phyloP scores from a whole-genome alignment of 2,329 filamentous ascomycete genomes.

The Aquanectria penicillioides region DNA sequence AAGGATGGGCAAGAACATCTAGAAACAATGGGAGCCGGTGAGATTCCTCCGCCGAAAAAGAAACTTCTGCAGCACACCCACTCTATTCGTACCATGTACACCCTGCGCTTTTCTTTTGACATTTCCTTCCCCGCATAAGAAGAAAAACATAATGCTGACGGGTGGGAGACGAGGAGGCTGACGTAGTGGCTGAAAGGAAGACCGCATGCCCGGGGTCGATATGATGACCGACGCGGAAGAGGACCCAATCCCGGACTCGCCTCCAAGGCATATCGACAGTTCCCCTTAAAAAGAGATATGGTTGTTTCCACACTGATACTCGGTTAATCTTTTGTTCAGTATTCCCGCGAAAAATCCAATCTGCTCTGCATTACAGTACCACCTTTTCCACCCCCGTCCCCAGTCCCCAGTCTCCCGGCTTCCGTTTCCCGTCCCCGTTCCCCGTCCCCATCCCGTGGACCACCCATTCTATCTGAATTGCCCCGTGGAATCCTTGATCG shows the following conservation, averaged over 20 bases:
- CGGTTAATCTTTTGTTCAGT: not conserved
- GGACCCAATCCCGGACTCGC: not conserved
- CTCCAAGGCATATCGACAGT: not conserved
- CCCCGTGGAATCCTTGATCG: slow-evolving; percentile 23
- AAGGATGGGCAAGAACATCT: slow-evolving; percentile 3
- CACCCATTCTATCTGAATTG: slow-evolving; percentile 9
- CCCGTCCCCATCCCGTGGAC: slow-evolving; percentile 12
- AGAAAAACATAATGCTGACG: slow-evolving; percentile 8
- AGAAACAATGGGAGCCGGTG: not conserved
- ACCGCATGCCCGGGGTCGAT: not conserved
- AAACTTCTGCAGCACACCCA: not conserved
- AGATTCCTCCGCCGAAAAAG: slow-evolving; percentile 2
- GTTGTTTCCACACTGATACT: slow-evolving; percentile 1
- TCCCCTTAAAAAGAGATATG: not conserved
- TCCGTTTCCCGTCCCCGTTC: slow-evolving; percentile 13
- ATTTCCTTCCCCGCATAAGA: slow-evolving; percentile 17
- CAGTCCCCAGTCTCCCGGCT: slow-evolving; percentile 19
- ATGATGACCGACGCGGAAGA: not conserved
- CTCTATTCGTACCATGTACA: not conserved
- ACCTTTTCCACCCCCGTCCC: not conserved
- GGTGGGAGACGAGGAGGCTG: slow-evolving; percentile 6
- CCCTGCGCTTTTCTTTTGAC: not conserved
- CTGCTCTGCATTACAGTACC: no score
- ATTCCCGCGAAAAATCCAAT: not conserved
- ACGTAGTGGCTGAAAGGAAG: slow-evolving; percentile 14